Base-by-base conservation (phyloP, 169 alveolate genomes). In the Eimeria acervulina region DNA sequence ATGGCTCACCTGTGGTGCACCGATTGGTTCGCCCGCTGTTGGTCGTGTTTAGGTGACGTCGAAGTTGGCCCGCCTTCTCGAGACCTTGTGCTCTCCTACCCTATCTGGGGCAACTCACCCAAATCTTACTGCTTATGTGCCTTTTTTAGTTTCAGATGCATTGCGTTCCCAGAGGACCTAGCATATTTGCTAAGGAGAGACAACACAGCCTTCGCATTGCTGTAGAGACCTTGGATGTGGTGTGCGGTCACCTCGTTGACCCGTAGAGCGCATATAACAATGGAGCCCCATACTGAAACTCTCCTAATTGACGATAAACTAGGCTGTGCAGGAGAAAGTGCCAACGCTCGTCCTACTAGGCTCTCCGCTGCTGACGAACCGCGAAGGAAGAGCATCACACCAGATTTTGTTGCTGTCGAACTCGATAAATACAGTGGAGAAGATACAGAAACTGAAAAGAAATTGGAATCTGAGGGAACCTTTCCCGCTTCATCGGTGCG, bases 21-120 rank as follows among this genome's bases (percentile, higher is more conserved):
- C 23, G 88, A 78, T n/a, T 78, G 88, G 88, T n/a, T 42, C 23
- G 88, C 44, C 26, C 66, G 88, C 63, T n/a, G 66, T 66, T 47
- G 40, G 63, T 7, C 42, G 42, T 42, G 38, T n/a, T n/a, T 26
- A 23, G 88, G n/a, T 66, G 40, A 23, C 87, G 88, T 7, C 66
- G 4, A 42, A 44, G 66, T 44, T 23, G 88, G 66, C 88, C 88
- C 88, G 88, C 63, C 38, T 8, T 78, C 66, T n/a, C 88, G 88
- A 78, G 66, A 78, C 88, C 36, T 40, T 26, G 28, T 42, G 40
- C 3, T 40, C 66, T 44, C 66, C 10, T 26, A 1, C 10, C 81
- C 28, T 28, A 2, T 36, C 31, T 15, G n/a, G 28, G 51, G 81
- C 51, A 2, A 4, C 12, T 15, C 51, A 70, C n/a, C 81, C 7